Base-by-base conservation (phyloP, 768 basidiomycete species). In the Myochromella boudieri region DNA sequence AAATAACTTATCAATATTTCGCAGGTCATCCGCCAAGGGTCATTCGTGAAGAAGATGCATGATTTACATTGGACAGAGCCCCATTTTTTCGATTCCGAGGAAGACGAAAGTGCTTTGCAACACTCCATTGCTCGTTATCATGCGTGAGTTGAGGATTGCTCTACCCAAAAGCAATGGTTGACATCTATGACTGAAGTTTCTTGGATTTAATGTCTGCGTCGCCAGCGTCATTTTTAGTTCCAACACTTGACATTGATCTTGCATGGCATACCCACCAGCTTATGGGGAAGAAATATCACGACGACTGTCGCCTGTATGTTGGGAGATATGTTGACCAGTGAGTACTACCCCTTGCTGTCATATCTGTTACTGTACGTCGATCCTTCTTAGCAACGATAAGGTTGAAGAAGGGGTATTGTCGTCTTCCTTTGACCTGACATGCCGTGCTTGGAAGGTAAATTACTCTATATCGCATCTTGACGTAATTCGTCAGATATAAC, bases 201-300 rank as follows among this genome's bases (percentile, higher is more conserved):
- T 67, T 86, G 7, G 81, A 83, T 48, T 60, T 85, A 22, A 71
- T 80, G 63, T 60, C 74, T 11, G 68, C 70, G 1, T 68, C 67
- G 0, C 70, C 76, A 1, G 55, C 55, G 7, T 58, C 68, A 0
- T 73, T 78, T 59, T 68, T 74, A 29, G 80, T 82, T 2, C 81
- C 83, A 9, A 85, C 84, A 1, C 60, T 88, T n/a, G 85, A 87
- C 50, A 85, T 89, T 28, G 87, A 88, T 52, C 68, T 90, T 15
- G 78, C 75, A 3, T 87, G 86, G 85, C 87, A 90, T 52, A 84
- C 84, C 0, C 85, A 88, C 46, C 85, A 87, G 52, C 70, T 87
- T 4, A 67, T 75, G 58, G 69, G 70, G 0, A 48, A 45, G 1
- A 64, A 67, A 29, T 87, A 87, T 54, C 54, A 59, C 4, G 37